Evolutionary conservation across 768 basidiomycete genomes (phyloP).

Genomic region (Termitomyces sp.): DNA sequence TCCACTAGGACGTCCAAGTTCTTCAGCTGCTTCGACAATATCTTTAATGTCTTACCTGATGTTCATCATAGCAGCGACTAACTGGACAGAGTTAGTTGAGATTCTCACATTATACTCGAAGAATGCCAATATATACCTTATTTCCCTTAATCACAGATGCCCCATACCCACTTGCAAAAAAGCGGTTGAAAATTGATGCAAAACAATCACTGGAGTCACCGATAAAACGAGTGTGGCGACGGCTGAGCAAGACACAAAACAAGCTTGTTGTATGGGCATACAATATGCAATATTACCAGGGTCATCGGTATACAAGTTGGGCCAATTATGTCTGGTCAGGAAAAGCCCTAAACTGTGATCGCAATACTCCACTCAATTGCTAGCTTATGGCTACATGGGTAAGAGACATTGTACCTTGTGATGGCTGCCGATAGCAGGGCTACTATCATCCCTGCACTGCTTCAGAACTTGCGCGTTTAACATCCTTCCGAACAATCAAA

Average conservation of each 20-base stretch:
- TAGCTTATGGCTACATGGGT: too few relatives aligned
- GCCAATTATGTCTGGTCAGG: background rate
- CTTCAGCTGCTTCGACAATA: background rate
- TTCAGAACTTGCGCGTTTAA: background rate
- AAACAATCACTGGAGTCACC: constrained; percentile 51
- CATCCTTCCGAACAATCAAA: background rate
- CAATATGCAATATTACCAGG: background rate
- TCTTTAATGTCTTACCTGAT: constrained; percentile 38
- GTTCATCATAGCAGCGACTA: constrained; percentile 72
- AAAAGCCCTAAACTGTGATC: background rate
- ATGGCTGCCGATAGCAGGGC: background rate
- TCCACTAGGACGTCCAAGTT: background rate
- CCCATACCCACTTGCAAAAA: constrained; percentile 60
- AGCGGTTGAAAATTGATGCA: constrained; percentile 61
- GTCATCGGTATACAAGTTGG: background rate
- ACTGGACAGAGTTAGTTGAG: constrained; percentile 25
- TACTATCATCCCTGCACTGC: background rate
- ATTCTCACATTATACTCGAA: background rate
- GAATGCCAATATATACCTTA: constrained; percentile 35
- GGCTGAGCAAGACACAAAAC: constrained; percentile 25
- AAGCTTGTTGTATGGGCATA: background rate
- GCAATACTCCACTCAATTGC: background rate
- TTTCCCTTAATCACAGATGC: constrained; percentile 78
- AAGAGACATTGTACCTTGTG: background rate
- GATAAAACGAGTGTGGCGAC: constrained; percentile 54